Evolutionary conservation across 148 eudicot species (phyloP).

Genomic region (Vaccinium macrocarpon): DNA sequence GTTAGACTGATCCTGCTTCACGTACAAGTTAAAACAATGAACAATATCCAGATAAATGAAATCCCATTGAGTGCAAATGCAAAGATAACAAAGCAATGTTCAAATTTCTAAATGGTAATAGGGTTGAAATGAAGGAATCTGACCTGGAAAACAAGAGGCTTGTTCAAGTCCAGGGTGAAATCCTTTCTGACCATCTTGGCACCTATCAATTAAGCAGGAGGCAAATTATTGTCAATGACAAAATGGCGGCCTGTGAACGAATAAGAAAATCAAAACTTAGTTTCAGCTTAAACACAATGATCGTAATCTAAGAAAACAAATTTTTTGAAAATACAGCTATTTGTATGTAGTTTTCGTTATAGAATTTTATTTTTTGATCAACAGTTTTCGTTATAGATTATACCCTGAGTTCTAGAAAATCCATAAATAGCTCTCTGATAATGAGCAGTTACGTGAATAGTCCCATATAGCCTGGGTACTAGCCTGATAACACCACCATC

Average conservation of each 20-base stretch:
- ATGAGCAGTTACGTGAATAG: background rate
- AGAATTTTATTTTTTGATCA: too few relatives aligned
- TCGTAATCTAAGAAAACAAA: background rate
- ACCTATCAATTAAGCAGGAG: slow-evolving; percentile 7
- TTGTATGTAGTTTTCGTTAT: background rate
- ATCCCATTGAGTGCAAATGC: background rate
- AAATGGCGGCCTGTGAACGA: background rate
- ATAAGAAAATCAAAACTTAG: background rate
- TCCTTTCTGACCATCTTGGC: slow-evolving; percentile 67
- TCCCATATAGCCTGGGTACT: background rate
- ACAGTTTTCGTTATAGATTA: background rate
- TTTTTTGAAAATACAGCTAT: background rate
- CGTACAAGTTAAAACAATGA: background rate
- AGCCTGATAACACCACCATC: background rate
- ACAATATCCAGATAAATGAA: background rate
- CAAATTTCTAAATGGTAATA: background rate
- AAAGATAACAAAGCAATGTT: background rate
- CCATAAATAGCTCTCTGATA: background rate
- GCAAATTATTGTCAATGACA: background rate
- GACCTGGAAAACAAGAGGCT: slow-evolving; percentile 89
- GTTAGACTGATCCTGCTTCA: background rate
- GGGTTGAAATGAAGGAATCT: background rate
- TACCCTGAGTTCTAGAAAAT: background rate
- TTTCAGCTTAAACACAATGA: background rate
- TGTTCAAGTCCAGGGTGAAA: slow-evolving; percentile 66